phyloP scores from a whole-genome alignment of 1,284 basidiomycete genomes.

The Austroboletus rostrupii region DNA sequence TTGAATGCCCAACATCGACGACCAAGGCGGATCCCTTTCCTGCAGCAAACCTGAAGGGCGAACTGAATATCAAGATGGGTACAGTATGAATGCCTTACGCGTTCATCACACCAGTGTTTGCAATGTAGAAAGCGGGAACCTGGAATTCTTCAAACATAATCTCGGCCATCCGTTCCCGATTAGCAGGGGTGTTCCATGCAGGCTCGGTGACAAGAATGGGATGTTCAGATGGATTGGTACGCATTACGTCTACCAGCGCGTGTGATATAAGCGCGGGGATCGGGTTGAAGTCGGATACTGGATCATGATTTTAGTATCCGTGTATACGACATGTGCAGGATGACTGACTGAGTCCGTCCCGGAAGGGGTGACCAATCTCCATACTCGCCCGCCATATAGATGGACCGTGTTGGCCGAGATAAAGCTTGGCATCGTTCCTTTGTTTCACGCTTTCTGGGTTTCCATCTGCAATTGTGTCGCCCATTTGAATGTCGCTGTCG shows the following conservation, averaged over 20 bases:
- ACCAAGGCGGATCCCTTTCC: conserved; percentile 96
- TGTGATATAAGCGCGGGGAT: conserved; percentile 74
- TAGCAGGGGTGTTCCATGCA: conserved; percentile 89
- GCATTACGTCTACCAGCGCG: conserved; percentile 72
- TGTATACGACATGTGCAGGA: background rate
- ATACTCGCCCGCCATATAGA: conserved; percentile 89
- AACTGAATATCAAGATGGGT: conserved; percentile 9
- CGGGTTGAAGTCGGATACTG: conserved; percentile 79
- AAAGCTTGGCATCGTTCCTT: conserved; percentile 61
- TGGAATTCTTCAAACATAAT: conserved; percentile 96
- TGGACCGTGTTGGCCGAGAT: conserved; percentile 87
- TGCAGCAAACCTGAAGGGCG: conserved; percentile 74
- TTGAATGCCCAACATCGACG: conserved; percentile 88
- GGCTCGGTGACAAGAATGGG: conserved; percentile 94
- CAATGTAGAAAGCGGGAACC: conserved; percentile 95
- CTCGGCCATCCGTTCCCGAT: conserved; percentile 91
- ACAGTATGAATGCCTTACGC: conserved; percentile 54
- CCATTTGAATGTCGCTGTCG: conserved; percentile 57
- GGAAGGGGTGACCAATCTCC: conserved; percentile 83
- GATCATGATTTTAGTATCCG: conserved; percentile 7
- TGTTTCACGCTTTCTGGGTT: conserved; percentile 28
- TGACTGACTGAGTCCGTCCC: conserved; percentile 79
- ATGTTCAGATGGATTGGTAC: conserved; percentile 75
- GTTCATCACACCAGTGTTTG: conserved; percentile 93
- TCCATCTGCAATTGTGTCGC: conserved; percentile 37